A percentile compares a stretch with the other conserved stretches of the same genome.
These are phyloP conservation scores for Pseudocercospora fijiensis DNA, from an alignment of 2,329 filamentous ascomycete species.

Conservation along the genomic window DNA sequence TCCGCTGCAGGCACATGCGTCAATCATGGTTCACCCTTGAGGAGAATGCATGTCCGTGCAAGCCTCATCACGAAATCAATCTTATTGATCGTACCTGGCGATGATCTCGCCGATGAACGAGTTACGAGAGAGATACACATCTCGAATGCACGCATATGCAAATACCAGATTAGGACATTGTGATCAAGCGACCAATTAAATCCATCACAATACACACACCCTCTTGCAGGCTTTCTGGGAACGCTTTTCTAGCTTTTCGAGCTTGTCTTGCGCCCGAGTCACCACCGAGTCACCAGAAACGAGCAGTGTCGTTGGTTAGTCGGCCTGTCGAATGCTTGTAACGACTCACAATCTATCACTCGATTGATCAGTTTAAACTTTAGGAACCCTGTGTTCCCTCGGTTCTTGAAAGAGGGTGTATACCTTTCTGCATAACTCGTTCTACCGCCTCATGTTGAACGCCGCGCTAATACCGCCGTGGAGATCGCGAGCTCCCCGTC, in stretches of 20 bases:
- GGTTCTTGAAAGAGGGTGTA: too few relatives aligned
- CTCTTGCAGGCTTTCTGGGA: too few relatives aligned
- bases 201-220: background rate
- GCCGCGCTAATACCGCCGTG: background rate
- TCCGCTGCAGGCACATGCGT: background rate
- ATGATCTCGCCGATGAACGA: background rate
- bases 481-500: background rate
- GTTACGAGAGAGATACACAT: background rate
- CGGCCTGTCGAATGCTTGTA: too few relatives aligned
- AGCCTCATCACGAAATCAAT: background rate
- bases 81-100: background rate
- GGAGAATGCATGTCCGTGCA: background rate
- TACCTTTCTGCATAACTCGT: background rate
- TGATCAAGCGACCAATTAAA: background rate
- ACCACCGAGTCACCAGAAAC: too few relatives aligned
- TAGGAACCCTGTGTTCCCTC: too few relatives aligned
- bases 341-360: too few relatives aligned
- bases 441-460: conserved; percentile 3
- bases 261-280: too few relatives aligned
- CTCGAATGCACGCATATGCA: background rate
- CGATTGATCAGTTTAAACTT: too few relatives aligned
- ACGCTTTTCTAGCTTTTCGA: too few relatives aligned
- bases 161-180: background rate
- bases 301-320: too few relatives aligned
- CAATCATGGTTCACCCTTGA: background rate